A percentile compares a stretch with the other conserved stretches of the same genome.
Evolutionary conservation across 176 grass and related monocot species (phyloP).

Genomic region (Areca catechu): DNA sequence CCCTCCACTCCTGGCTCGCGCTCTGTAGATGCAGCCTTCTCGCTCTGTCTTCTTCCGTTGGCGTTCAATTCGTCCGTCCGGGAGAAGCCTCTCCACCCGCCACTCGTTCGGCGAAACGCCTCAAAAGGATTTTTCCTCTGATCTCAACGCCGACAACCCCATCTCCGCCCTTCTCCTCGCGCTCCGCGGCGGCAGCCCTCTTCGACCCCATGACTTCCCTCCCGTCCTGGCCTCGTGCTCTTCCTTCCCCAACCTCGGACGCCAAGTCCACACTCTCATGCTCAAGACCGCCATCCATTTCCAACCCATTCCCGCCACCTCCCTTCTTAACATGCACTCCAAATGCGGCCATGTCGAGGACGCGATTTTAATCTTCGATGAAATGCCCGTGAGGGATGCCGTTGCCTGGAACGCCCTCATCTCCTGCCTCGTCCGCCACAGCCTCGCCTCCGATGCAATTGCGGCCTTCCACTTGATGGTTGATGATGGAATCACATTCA

Average conservation of each 20-base stretch:
- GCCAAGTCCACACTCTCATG: slow-evolving; percentile 14
- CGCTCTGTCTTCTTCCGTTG: not conserved
- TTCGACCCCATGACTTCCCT: slow-evolving; percentile 11
- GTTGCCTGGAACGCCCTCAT: slow-evolving; percentile 59
- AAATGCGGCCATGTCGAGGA: slow-evolving; percentile 21
- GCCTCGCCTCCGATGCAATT: slow-evolving; percentile 8
- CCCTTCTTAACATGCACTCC: slow-evolving; percentile 32
- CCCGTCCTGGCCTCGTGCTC: slow-evolving; percentile 21
- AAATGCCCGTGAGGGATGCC: slow-evolving; percentile 41
- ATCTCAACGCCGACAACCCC: too few species aligned
- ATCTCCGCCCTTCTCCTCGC: not conserved
- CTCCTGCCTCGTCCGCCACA: slow-evolving; percentile 35
- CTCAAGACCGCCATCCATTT: slow-evolving; percentile 37
- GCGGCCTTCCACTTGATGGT: slow-evolving; percentile 28
- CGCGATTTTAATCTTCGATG: slow-evolving; percentile 43
- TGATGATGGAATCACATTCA: slow-evolving; percentile 12
- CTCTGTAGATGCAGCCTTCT: too few species aligned
- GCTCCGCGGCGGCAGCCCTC: not conserved
- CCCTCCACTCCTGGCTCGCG: too few species aligned
- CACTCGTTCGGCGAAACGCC: not conserved
- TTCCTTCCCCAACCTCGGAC: slow-evolving; percentile 11
- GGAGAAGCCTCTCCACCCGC: not conserved
- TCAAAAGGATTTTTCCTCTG: too few species aligned
- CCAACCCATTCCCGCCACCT: slow-evolving; percentile 31
- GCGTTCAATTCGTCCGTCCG: too few species aligned